Conservation (phyloP, 441 rosid species). For the Syzygium syzygioides region DNA sequence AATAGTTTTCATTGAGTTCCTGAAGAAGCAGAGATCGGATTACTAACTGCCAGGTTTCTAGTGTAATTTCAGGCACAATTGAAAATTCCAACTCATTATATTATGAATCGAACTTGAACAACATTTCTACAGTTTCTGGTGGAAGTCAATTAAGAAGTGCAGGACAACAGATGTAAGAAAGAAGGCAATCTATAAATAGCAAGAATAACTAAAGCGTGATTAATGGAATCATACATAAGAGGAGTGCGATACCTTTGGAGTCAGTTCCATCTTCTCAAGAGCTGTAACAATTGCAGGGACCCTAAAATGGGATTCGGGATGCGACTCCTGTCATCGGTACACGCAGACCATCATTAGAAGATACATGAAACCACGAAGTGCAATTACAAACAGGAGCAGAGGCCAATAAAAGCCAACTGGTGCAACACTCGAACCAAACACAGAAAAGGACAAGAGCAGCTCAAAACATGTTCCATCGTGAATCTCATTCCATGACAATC, state of each 20-base stretch:
- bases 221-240: neutral
- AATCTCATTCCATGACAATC: neutral
- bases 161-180: neutral
- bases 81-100: neutral
- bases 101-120: neutral
- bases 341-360: neutral
- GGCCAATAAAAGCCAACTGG: neutral
- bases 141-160: neutral
- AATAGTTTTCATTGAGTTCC: neutral
- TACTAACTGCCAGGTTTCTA: neutral
- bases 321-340: slow-evolving; percentile 54
- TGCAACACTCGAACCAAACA: neutral
- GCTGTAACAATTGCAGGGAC: slow-evolving; percentile 87
- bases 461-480: neutral
- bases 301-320: slow-evolving; percentile 93
- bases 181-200: neutral
- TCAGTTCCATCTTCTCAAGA: slow-evolving; percentile 67
- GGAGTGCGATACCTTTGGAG: slow-evolving; percentile 44
- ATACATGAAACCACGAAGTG: neutral
- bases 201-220: neutral
- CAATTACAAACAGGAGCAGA: neutral
- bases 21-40: neutral
- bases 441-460: neutral
- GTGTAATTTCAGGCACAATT: neutral
- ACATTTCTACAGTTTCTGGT: neutral